Evolutionary conservation across 1,284 basidiomycete genomes (phyloP), one percentile per base, ranked within the genome.

Genomic region (Cutaneotrichosporon sp.): DNA sequence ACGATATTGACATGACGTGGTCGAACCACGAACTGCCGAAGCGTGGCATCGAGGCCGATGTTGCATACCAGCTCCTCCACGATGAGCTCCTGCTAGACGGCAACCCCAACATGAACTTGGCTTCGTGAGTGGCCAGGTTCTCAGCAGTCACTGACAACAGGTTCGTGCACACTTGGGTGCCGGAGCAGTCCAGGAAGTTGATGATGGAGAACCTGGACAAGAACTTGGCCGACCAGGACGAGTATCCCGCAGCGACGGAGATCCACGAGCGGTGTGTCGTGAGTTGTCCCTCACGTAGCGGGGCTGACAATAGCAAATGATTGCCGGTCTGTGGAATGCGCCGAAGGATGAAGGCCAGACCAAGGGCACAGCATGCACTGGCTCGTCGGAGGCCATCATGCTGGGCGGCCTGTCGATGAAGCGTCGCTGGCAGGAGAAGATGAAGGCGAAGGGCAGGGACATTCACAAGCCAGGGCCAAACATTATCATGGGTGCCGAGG

Each of bases 391-490:
- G 74, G 92, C 90, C 3, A 90, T 93, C 64, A 89, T 92, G 75
- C 85, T 96, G 7, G 92, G 90, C 16, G 92, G 91, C 39, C 81
- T 97, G 19, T 90, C 93, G 16, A 88, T 97, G 84, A 97, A 97
- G 78, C 87, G 86, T 66, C 81, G 85, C 44, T 97, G 93, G 93
- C 92, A 97, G 73, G 84, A 84, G 59, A 85, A 82, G 68, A 85
- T 87, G 74, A 92, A 91, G 76, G 85, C 83, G 1, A 82, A 82
- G 1, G 92, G 92, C 34, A 91, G 91, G 73, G 85, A 82, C 56
- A 88, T 88, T 51, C 83, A 90, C 65, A 85, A 90, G 61, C 89
- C 89, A 17, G 88, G 80, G 41, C 82, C 82, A 14, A 76, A 76
- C 61, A 73, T 77, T 52, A 64, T 76, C 47, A 75, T 76, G 73